Evolutionary conservation across 2,329 filamentous ascomycete genomes (phyloP).

Genomic region (Fusarium sp.): DNA sequence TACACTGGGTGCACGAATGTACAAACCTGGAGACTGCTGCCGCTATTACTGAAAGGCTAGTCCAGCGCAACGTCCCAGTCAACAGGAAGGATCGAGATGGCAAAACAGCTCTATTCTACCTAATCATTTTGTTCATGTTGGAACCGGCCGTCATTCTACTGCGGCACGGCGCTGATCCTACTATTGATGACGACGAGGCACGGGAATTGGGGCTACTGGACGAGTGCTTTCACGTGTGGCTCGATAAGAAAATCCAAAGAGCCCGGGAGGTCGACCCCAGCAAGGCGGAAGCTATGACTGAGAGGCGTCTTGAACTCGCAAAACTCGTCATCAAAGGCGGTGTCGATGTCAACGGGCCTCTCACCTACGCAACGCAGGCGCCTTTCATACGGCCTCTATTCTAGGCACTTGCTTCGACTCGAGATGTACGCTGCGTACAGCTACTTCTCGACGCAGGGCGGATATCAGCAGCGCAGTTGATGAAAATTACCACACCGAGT

Average conservation of each 20-base stretch:
- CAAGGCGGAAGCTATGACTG: background rate
- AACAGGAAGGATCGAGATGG: background rate
- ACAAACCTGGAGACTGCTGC: background rate
- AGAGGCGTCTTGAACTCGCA: background rate
- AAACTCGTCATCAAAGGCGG: background rate
- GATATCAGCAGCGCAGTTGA: background rate
- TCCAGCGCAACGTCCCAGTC: background rate
- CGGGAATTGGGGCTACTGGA: too few relatives aligned
- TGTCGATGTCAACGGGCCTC: background rate
- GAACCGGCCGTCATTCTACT: fast-evolving
- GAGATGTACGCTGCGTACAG: background rate
- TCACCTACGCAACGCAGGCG: fast-evolving
- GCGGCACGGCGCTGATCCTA: background rate
- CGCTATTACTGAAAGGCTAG: background rate
- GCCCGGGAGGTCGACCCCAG: too few relatives aligned
- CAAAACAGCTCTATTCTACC: background rate
- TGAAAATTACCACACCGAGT: fast-evolving
- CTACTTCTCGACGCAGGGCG: background rate
- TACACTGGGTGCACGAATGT: background rate
- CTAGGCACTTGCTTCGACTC: background rate
- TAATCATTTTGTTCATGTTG: background rate
- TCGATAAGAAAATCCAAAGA: too few relatives aligned
- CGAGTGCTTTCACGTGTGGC: too few relatives aligned
- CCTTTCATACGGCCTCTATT: background rate
- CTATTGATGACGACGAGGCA: too few relatives aligned